phyloP scores from a whole-genome alignment of 2,329 filamentous ascomycete species.

The Epichloe coenophiala region DNA sequence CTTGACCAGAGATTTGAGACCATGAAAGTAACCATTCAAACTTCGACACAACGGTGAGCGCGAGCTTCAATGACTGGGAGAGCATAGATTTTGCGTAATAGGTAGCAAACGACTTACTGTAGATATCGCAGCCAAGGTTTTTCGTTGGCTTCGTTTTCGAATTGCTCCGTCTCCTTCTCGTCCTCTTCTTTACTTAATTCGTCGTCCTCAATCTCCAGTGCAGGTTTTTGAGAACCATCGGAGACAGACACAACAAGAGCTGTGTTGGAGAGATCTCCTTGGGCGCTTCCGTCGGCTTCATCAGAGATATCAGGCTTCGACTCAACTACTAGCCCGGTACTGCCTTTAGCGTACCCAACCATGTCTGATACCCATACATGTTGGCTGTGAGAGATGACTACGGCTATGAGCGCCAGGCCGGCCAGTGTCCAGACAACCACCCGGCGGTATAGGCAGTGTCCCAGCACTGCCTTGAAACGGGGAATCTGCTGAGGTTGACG shows the following conservation, averaged over 20 bases:
- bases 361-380: conserved; percentile 9
- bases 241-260: not conserved
- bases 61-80: not conserved
- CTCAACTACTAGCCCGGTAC: not conserved
- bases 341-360: conserved; percentile 1
- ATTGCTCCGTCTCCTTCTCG: conserved; percentile 16
- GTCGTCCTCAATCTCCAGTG: conserved; percentile 11
- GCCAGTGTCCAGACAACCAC: conserved; percentile 37
- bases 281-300: not conserved
- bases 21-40: conserved; percentile 68
- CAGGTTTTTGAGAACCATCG: not conserved
- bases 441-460: conserved; percentile 38
- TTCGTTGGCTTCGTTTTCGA: conserved; percentile 16
- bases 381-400: conserved; percentile 25
- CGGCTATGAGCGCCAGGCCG: conserved; percentile 25
- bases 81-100: no score
- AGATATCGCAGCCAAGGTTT: conserved; percentile 28
- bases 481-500: conserved; percentile 26
- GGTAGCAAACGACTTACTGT: conserved; percentile 16
- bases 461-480: conserved; percentile 31
- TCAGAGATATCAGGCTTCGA: not conserved
- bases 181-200: conserved; percentile 14
- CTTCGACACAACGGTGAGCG: conserved; percentile 28
- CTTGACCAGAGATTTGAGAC: conserved; percentile 56
- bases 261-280: not conserved